Base-by-base conservation (phyloP, 2,329 filamentous ascomycete genomes). In the Gremmenia infestans region DNA sequence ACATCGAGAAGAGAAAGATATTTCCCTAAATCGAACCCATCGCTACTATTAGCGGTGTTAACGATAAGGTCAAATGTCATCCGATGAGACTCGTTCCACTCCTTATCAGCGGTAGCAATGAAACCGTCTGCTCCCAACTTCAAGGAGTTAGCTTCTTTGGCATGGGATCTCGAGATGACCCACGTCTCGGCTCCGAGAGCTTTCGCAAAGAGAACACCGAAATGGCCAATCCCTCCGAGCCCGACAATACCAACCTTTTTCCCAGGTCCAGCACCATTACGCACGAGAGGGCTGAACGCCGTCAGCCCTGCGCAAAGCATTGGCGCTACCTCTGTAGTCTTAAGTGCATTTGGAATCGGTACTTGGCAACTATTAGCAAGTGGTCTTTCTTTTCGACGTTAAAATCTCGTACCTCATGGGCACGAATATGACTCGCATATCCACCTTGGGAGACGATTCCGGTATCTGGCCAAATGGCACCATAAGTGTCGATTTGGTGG, bases 271-370 rank as follows among this genome's bases (percentile, higher is more conserved):
- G 81, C 80, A 23, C 87, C 87, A 67, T 91, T 84, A 51, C 89
- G 81, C 63, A 88, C 85, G 12, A 94, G 78, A 2, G 89, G 89
- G 59, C 82, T 87, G 75, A 85, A 94, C 55, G 83, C 83, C 2
- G 89, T 93, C 63, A 94, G 78, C 60, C 90, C 89, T 39, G 88
- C 90, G 72, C 90, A 94, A 61, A 93, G 79, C 86, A 91, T 89
- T 11, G 87, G 88, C 1, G 88, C 89, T 0, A 86, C 88, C 47
- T 83, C 72, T 51, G 74, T 70, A 62, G 78, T 80, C 7, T 76
- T 67, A 48, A 93, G 78, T 53, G 78, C 81, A 42, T 91, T 87
- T 42, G 89, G 89, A 59, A 94, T 92, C 66, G 80, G 60, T 22
- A 48, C 36, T 52, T n/a, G 11, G 7, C 32, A 17, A 5, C 6